A percentile compares a stretch with the other conserved stretches of the same genome.
phyloP scores from a whole-genome alignment of 495 filamentous ascomycete genomes.

The Xylaria castorea region DNA sequence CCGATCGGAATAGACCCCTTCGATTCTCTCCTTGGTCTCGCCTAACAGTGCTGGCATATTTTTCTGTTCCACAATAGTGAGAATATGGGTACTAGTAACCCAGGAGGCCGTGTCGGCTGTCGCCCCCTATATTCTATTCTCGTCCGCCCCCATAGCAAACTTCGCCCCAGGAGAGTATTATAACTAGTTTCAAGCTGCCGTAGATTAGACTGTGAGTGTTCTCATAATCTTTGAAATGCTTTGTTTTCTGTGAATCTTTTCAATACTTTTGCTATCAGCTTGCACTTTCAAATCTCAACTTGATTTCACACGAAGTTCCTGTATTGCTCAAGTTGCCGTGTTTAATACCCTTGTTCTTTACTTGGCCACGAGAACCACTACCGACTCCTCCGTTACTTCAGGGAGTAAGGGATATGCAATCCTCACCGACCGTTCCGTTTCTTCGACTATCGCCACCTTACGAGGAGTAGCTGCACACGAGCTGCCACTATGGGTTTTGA shows the following conservation, averaged over 20 bases:
- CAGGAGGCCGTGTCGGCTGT: background rate
- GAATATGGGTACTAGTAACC: background rate
- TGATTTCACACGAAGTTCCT: background rate
- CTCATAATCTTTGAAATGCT: background rate
- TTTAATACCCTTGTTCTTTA: background rate
- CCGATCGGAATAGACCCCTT: background rate
- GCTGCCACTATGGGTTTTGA: background rate
- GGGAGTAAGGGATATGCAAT: background rate
- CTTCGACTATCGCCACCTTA: background rate
- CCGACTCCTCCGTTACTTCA: background rate
- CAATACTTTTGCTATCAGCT: background rate
- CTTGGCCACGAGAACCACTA: background rate
- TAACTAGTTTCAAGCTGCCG: background rate
- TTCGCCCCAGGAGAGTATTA: background rate
- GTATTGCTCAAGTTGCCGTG: too few relatives aligned
- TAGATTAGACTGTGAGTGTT: background rate
- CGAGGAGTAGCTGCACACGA: background rate
- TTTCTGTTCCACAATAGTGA: background rate
- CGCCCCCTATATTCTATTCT: slow-evolving; percentile 8
- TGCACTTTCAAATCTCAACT: background rate
- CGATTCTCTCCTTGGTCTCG: background rate
- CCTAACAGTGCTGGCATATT: background rate
- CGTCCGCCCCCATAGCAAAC: background rate
- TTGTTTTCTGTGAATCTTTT: background rate
- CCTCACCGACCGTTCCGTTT: background rate